Evolutionary conservation across 73 alveolate species (phyloP), one percentile per base, ranked within the genome.

Genomic region (Symbiodinium natans): DNA sequence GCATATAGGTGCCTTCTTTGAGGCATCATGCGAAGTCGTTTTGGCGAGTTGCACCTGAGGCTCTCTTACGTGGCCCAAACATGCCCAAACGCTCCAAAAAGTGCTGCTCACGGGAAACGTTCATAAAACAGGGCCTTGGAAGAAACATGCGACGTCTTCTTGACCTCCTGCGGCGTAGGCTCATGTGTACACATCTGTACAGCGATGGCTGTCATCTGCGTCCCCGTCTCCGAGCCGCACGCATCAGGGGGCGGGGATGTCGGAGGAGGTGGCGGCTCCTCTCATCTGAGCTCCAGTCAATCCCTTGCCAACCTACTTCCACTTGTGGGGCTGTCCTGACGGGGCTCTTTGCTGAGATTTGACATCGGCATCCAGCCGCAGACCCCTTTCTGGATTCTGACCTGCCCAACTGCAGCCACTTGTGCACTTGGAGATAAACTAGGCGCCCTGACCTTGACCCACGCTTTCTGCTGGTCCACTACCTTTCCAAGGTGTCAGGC

Each of bases 231-330:
- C 3, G 71, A 52, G 71, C 71, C 71, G 23, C 23, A 4, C 71
- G 23, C 71, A 52, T 13, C 59, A 46, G 71, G 7, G 71, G 71
- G 80, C 3, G 80, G 80, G 36, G 38, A 29, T 27, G 80, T 17
- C 13, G 80, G 40, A 9, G 80, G 80, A 63, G 80, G 80, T 25
- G 80, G 80, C 9, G 80, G 80, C 80, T 63, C 80, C 80, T 63
- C 11, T 36, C n/a, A n/a, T n/a, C n/a, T n/a, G n/a, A n/a, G n/a
- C n/a, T 36, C 33, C 19, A 27, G 31, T 63, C 38, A 23, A 63
- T 25, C 36, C 36, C 9, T 17, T 23, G 31, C 36, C 33, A n/a
- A n/a, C n/a, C n/a, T n/a, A n/a, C n/a, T n/a, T n/a, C n/a, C n/a
- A n/a, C n/a, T n/a, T n/a, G n/a, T n/a, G 80, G 27, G 36, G 11